These are phyloP conservation scores for Candida ipomoeae DNA, from an alignment of 805 yeast species.

Conservation along the genomic window DNA sequence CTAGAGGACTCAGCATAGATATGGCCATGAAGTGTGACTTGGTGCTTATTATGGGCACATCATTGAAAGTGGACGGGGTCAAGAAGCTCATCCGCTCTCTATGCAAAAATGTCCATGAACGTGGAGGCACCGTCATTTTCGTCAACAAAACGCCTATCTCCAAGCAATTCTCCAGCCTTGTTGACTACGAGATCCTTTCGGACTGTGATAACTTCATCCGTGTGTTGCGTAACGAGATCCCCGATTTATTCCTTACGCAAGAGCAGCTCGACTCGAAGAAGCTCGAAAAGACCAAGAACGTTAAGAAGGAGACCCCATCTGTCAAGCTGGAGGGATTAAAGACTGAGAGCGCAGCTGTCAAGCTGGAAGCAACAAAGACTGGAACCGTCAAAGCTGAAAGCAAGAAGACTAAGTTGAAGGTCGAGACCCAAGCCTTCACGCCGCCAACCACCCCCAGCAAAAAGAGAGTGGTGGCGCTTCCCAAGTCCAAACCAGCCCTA, in stretches of 20 bases:
- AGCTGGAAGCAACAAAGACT: constrained; percentile 6
- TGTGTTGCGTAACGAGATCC: constrained; percentile 48
- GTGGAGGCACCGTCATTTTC: constrained; percentile 73
- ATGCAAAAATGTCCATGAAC: constrained; percentile 68
- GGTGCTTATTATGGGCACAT: constrained; percentile 87
- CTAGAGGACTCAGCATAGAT: constrained; percentile 66
- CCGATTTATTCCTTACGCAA: constrained; percentile 61
- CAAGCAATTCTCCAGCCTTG: constrained; percentile 60
- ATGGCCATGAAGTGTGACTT: constrained; percentile 66
- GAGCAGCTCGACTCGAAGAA: constrained; percentile 43
- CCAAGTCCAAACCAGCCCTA: constrained; percentile 20
- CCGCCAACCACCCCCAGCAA: constrained; percentile 35
- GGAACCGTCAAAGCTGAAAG: background rate
- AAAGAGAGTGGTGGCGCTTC: constrained; percentile 13
- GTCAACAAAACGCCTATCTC: constrained; percentile 67
- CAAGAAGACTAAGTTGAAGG: background rate
- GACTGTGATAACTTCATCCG: constrained; percentile 84
- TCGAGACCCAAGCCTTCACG: constrained; percentile 18
- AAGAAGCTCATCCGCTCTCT: constrained; percentile 66
- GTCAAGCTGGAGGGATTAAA: constrained; percentile 8
- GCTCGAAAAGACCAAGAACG: constrained; percentile 22
- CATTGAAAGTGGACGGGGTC: constrained; percentile 87
- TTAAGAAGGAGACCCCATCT: constrained; percentile 1
- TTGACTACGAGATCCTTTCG: constrained; percentile 74
- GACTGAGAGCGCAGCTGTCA: constrained; percentile 1